phyloP scores from a whole-genome alignment of 2,329 filamentous ascomycete species.

The Aciculosporium take region DNA sequence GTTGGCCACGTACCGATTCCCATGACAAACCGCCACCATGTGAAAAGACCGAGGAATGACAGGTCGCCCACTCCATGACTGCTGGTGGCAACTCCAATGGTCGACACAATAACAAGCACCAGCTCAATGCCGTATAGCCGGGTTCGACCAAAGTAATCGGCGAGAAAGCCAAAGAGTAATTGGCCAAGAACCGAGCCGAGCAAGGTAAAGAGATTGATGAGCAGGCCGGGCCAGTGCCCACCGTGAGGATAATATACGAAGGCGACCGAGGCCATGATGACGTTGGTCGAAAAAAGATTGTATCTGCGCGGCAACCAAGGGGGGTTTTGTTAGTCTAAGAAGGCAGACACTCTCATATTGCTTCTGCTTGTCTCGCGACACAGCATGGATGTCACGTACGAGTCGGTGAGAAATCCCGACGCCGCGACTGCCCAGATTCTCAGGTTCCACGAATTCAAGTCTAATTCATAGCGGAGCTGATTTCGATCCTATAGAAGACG shows the following conservation, averaged over 20 bases:
- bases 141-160: slow-evolving; percentile 40
- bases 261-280: slow-evolving; percentile 36
- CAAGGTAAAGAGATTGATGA: slow-evolving; percentile 39
- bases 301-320: slow-evolving; percentile 21
- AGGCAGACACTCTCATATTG: background rate
- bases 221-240: slow-evolving; percentile 27
- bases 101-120: slow-evolving; percentile 40
- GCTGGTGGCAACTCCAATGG: slow-evolving; percentile 40
- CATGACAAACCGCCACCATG: slow-evolving; percentile 42
- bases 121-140: slow-evolving; percentile 42
- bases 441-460: slow-evolving; percentile 40
- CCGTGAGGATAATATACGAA: slow-evolving; percentile 38
- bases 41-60: slow-evolving; percentile 35
- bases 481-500: slow-evolving; percentile 28
- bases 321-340: background rate
- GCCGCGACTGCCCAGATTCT: slow-evolving; percentile 41
- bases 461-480: slow-evolving; percentile 37
- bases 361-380: background rate
- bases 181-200: slow-evolving; percentile 38
- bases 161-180: slow-evolving; percentile 37
- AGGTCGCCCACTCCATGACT: slow-evolving; percentile 35
- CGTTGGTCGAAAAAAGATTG: slow-evolving; percentile 40
- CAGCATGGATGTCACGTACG: slow-evolving; percentile 21
- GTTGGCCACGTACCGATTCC: slow-evolving; percentile 26
- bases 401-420: slow-evolving; percentile 39